phyloP scores from a whole-genome alignment of 108 stramenopile species.

The Cyclotella baltica region DNA sequence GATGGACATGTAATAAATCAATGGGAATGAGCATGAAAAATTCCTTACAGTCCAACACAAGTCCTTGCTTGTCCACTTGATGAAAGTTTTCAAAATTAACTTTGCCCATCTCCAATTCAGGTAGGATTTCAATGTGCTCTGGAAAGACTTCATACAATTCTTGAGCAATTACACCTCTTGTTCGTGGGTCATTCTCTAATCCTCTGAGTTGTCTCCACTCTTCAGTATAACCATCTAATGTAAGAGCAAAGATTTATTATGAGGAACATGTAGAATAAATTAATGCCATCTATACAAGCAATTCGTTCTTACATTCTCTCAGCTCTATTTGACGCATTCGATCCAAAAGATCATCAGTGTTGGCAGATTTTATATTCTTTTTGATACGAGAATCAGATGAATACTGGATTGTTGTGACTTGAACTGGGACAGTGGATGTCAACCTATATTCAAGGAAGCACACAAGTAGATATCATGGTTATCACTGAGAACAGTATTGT shows the following conservation, averaged over 20 bases:
- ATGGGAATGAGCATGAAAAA: no score
- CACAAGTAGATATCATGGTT: background rate
- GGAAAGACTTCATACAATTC: constrained; percentile 76
- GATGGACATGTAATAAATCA: background rate
- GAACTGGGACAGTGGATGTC: constrained; percentile 41
- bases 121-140: constrained; percentile 70
- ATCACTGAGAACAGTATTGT: no score
- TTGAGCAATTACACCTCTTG: constrained; percentile 85
- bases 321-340: constrained; percentile 65
- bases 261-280: no score
- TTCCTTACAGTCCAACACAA: constrained; percentile 53
- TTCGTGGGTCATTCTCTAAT: constrained; percentile 47
- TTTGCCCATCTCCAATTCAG: constrained; percentile 59
- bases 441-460: constrained; percentile 8
- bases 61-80: constrained; percentile 71
- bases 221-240: constrained; percentile 74
- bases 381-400: constrained; percentile 81
- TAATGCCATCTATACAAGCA: no score
- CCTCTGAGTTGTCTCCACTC: constrained; percentile 67
- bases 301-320: no score
- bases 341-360: constrained; percentile 72
- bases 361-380: constrained; percentile 58
- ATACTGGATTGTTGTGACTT: constrained; percentile 55
- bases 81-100: constrained; percentile 60
- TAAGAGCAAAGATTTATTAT: no score